A percentile compares a stretch with the other conserved stretches of the same genome.
phyloP scores from a whole-genome alignment of 73 alveolate genomes.

The Paramecium octaurelia region DNA sequence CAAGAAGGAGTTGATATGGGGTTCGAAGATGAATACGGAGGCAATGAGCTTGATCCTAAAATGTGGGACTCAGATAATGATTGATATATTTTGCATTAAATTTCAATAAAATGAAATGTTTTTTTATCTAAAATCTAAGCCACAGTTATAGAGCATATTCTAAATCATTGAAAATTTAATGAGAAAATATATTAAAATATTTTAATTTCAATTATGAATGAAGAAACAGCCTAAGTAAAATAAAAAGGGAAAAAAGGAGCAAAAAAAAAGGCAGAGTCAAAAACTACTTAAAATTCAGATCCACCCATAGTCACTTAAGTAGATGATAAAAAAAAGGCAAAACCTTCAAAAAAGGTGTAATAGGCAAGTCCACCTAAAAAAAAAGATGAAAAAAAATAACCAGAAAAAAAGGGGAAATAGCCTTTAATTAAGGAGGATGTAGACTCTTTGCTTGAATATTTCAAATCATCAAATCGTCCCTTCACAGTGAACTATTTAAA shows the following conservation, averaged over 20 bases:
- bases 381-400: neutral
- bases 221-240: conserved; percentile 5
- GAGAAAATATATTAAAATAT: neutral
- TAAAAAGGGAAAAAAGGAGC: neutral
- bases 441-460: conserved; percentile 23
- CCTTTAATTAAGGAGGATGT: conserved; percentile 25
- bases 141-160: neutral
- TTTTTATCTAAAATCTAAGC: neutral
- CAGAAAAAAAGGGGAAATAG: conserved; percentile 1
- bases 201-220: neutral
- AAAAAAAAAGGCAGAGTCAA: conserved; percentile 1
- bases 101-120: neutral
- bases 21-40: conserved; percentile 51
- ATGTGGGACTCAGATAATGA: conserved; percentile 66
- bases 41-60: conserved; percentile 55
- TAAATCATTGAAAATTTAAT: neutral
- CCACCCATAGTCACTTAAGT: neutral
- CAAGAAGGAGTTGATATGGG: conserved; percentile 40
- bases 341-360: neutral
- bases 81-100: neutral
- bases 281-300: conserved; percentile 14
- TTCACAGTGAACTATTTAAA: conserved; percentile 13
- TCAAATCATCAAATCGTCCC: conserved; percentile 3
- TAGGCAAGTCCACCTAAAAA: neutral
- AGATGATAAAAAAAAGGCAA: neutral